Conservation (phyloP, 805 yeast genomes). For the Starmerella scarabaei region DNA sequence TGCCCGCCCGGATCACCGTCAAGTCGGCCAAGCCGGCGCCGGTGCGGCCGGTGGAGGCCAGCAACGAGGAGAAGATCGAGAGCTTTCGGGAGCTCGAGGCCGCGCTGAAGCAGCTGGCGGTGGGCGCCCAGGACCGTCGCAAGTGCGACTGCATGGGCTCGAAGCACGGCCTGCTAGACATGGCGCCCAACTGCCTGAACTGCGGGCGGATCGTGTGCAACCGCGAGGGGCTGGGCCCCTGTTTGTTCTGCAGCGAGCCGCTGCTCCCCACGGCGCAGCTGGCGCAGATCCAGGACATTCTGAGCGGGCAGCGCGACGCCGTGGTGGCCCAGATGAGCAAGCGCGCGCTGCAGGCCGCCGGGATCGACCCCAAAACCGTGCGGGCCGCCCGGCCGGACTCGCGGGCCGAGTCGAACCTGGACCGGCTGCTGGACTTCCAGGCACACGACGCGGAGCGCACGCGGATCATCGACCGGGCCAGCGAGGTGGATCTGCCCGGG, state of each 20-base stretch:
- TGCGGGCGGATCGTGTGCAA: constrained; percentile 91
- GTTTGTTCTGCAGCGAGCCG: constrained; percentile 66
- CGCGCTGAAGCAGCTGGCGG: constrained; percentile 42
- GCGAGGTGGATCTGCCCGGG: constrained; percentile 64
- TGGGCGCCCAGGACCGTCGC: constrained; percentile 27
- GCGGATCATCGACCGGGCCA: constrained; percentile 79
- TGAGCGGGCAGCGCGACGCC: constrained; percentile 41
- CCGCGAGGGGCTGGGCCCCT: constrained; percentile 82
- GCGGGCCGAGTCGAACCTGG: constrained; percentile 61
- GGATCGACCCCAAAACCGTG: constrained; percentile 21
- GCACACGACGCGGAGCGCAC: constrained; percentile 83
- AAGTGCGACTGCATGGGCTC: constrained; percentile 76
- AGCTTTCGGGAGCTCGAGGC: constrained; percentile 54
- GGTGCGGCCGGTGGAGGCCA: neutral
- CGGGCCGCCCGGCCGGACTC: constrained; percentile 26
- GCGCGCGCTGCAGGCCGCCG: constrained; percentile 30
- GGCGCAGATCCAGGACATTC: constrained; percentile 40
- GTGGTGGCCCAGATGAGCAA: constrained; percentile 27
- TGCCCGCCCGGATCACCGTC: neutral
- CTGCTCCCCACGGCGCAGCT: constrained; percentile 54
- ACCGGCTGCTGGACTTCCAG: constrained; percentile 66
- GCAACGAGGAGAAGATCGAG: constrained; percentile 34
- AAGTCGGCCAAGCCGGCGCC: neutral
- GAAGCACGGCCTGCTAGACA: constrained; percentile 73
- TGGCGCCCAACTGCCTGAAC: constrained; percentile 84